phyloP scores from a whole-genome alignment of 2,329 filamentous ascomycete genomes.

The Penicillium sp. region DNA sequence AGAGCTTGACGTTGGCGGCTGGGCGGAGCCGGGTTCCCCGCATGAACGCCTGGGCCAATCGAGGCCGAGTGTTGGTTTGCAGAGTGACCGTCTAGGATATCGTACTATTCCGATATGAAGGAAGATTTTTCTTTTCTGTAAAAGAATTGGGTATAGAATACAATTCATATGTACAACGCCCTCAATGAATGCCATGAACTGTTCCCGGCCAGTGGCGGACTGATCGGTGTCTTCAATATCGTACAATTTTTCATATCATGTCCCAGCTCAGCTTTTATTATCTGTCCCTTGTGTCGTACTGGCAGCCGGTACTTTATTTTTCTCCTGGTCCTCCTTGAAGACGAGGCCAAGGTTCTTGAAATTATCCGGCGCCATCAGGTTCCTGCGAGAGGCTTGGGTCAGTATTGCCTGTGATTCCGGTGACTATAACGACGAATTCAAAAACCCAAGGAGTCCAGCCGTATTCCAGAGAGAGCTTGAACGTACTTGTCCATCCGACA shows the following conservation, averaged over 20 bases:
- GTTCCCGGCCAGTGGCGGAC: too few species aligned
- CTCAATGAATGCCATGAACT: slow-evolving; percentile 14
- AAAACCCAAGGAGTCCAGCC: too few species aligned
- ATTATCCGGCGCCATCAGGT: slow-evolving; percentile 93
- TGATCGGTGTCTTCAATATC: background rate
- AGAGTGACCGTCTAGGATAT: background rate
- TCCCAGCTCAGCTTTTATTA: slow-evolving; percentile 11
- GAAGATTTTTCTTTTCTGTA: too few species aligned
- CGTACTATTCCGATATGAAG: too few species aligned
- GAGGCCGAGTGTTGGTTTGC: background rate
- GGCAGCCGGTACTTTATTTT: slow-evolving; percentile 8
- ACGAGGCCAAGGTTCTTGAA: slow-evolving; percentile 89
- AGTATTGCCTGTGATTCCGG: too few species aligned
- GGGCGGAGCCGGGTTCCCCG: slow-evolving; percentile 18
- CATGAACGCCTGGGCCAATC: slow-evolving; percentile 14
- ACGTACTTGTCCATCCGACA: slow-evolving; percentile 93
- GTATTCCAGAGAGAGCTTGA: too few species aligned
- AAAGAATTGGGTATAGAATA: slow-evolving; percentile 7
- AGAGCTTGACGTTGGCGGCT: slow-evolving; percentile 14
- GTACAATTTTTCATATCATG: slow-evolving; percentile 15
- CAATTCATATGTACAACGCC: slow-evolving; percentile 23
- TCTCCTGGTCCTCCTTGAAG: slow-evolving; percentile 44
- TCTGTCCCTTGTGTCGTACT: slow-evolving; percentile 5
- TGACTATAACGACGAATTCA: too few species aligned
- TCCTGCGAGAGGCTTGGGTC: slow-evolving; percentile 51